A percentile compares a stretch with the other conserved stretches of the same genome.
phyloP scores from a whole-genome alignment of 2,329 filamentous ascomycete genomes.

The Pseudonectria foliicola region DNA sequence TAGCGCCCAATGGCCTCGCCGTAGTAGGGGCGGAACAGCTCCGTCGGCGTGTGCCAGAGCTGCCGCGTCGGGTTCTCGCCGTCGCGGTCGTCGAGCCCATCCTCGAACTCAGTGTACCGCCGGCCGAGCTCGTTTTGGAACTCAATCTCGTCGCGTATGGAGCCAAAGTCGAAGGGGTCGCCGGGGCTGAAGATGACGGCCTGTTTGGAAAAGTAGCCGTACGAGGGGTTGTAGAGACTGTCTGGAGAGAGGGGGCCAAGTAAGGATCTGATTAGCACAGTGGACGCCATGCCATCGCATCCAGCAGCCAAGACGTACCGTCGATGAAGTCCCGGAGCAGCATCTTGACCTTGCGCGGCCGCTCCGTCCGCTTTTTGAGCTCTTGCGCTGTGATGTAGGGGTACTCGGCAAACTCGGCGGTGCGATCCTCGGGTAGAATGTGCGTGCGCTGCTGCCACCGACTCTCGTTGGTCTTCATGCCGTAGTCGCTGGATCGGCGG shows the following conservation, averaged over 20 bases:
- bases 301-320: constrained; percentile 46
- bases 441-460: constrained; percentile 82
- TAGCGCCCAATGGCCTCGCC: constrained; percentile 96
- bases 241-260: constrained; percentile 53
- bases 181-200: constrained; percentile 93
- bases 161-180: constrained; percentile 81
- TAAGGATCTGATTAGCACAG: too few species aligned
- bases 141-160: constrained; percentile 73
- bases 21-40: constrained; percentile 94
- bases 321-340: constrained; percentile 96
- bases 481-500: constrained; percentile 29
- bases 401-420: constrained; percentile 72
- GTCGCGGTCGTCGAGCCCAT: constrained; percentile 67
- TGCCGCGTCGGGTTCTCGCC: constrained; percentile 67
- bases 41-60: constrained; percentile 96
- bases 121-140: constrained; percentile 72
- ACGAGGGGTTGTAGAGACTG: constrained; percentile 87
- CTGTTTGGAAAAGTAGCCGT: constrained; percentile 94
- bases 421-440: constrained; percentile 67
- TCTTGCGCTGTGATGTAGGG: constrained; percentile 80
- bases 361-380: constrained; percentile 62
- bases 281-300: too few species aligned
- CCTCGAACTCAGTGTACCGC: constrained; percentile 86
- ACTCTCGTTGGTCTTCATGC: constrained; percentile 51
- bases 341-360: constrained; percentile 91